phyloP scores from a whole-genome alignment of 129 eudicot species.

The Arctium minus region DNA sequence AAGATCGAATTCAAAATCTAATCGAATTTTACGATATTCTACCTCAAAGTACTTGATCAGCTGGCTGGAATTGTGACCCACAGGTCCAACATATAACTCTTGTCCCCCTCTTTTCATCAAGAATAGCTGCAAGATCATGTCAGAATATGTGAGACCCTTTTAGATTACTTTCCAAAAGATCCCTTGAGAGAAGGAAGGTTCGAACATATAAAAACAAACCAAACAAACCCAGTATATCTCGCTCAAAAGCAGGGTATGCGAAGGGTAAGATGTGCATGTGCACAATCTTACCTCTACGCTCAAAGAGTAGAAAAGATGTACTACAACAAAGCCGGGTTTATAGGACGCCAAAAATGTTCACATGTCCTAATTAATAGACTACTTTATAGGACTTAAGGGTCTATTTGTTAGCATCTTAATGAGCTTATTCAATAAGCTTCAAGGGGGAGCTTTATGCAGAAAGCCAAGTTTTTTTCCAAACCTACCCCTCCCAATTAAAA shows the following conservation, averaged over 20 bases:
- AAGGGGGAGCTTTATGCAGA: too few species aligned
- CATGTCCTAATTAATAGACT: neutral
- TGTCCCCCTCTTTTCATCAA: constrained; percentile 77
- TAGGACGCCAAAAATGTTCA: neutral
- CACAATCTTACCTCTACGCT: too few species aligned
- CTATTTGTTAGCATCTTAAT: too few species aligned
- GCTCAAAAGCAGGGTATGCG: too few species aligned
- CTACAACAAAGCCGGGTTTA: neutral
- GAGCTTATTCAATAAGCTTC: too few species aligned
- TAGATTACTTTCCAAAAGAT: neutral
- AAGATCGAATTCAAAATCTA: neutral
- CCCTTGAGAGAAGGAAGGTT: neutral
- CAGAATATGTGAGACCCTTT: neutral
- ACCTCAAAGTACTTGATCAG: constrained; percentile 77
- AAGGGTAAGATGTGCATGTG: too few species aligned
- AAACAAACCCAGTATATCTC: too few species aligned
- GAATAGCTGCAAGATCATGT: constrained; percentile 44
- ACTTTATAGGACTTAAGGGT: neutral
- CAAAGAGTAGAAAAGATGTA: too few species aligned
- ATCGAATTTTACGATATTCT: neutral
- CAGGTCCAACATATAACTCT: constrained; percentile 75
- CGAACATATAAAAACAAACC: neutral
- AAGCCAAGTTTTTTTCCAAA: too few species aligned
- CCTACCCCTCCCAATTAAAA: too few species aligned
- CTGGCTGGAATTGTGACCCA: constrained; percentile 58